Conservation (phyloP, 371 early-diverging fungal genomes). For the Syncephalastrum sp. region DNA sequence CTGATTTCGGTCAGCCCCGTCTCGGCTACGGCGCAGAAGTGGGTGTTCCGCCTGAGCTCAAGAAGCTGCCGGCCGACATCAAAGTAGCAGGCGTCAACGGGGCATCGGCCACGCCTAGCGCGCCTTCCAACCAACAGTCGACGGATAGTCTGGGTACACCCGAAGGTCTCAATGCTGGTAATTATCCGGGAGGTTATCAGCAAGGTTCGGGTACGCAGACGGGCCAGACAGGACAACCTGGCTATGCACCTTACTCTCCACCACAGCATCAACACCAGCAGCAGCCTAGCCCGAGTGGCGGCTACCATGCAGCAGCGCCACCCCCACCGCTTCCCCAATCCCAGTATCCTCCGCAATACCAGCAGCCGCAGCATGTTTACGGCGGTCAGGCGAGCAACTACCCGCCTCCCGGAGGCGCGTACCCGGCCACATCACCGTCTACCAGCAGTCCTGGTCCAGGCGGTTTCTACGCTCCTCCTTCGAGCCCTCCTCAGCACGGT, state of each 20-base stretch:
- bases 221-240: background rate
- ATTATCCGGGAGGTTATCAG: conserved; percentile 1
- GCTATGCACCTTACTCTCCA: conserved; percentile 1
- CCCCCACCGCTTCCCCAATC: conserved; percentile 3
- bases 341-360: no score
- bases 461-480: no score
- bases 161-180: background rate
- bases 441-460: no score
- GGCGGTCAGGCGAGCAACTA: no score
- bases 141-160: background rate
- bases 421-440: no score
- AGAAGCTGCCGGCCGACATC: conserved; percentile 33
- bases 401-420: no score
- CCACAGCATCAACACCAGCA: background rate
- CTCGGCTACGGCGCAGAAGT: conserved; percentile 48
- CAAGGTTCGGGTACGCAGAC: conserved; percentile 5
- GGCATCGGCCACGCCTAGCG: conserved; percentile 11
- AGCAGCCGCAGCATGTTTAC: no score
- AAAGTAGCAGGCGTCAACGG: conserved; percentile 37
- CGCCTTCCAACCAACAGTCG: conserved; percentile 1
- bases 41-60: conserved; percentile 43
- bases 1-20: conserved; percentile 43
- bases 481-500: no score
- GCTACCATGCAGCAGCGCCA: background rate
- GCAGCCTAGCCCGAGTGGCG: background rate